Conservation (phyloP, 805 yeast genomes). For the Yarrowia porcina region DNA sequence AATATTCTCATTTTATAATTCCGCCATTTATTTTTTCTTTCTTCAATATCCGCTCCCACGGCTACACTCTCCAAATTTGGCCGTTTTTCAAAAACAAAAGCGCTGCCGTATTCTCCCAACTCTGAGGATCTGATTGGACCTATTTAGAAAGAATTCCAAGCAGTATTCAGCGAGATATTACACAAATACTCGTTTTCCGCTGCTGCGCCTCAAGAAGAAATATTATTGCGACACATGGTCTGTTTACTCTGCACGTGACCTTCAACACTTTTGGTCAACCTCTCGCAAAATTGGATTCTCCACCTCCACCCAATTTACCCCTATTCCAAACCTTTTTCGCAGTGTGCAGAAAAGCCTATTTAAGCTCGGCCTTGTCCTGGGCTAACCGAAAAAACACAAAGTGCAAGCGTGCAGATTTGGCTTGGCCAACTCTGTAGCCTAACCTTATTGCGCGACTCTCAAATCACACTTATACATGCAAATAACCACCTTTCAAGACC, state of each 20-base stretch:
- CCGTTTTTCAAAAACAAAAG: background rate
- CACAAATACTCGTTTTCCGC: too few species aligned
- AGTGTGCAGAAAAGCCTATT: background rate
- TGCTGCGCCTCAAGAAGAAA: background rate
- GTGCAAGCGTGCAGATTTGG: background rate
- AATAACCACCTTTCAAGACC: conserved; percentile 34
- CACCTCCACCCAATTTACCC: conserved; percentile 15
- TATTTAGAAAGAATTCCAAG: too few species aligned
- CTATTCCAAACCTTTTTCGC: background rate
- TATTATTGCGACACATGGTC: background rate
- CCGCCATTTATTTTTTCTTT: too few species aligned
- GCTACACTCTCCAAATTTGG: background rate
- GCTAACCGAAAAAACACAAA: background rate
- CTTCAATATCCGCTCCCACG: too few species aligned
- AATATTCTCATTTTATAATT: too few species aligned
- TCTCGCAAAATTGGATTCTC: background rate
- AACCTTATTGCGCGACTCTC: background rate
- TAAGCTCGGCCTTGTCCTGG: background rate
- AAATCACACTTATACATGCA: background rate
- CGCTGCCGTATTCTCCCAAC: background rate
- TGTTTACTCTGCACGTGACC: background rate
- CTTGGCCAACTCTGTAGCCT: background rate
- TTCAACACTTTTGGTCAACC: too few species aligned
- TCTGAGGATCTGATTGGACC: too few species aligned
- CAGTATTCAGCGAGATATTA: too few species aligned